Evolutionary conservation across 2,329 filamentous ascomycete genomes (phyloP).

Genomic region (Ophidiomyces ophidiicola): DNA sequence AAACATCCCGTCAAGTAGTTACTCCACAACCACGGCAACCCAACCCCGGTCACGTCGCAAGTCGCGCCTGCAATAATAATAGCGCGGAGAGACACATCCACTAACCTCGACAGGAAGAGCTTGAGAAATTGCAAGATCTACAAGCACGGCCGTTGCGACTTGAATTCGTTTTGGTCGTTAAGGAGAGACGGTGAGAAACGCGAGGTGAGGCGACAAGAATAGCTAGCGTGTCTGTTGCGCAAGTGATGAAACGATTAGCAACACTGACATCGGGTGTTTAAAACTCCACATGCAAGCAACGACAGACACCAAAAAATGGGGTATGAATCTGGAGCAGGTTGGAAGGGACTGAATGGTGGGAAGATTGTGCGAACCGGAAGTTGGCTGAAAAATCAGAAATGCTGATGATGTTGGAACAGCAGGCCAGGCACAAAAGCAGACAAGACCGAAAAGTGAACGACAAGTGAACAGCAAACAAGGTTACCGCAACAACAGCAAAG

Average conservation of each 20-base stretch:
- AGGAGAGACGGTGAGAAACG: constrained; percentile 26
- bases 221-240: constrained; percentile 14
- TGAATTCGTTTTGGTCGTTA: constrained; percentile 32
- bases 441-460: background rate
- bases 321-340: constrained; percentile 15
- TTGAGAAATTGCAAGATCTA: constrained; percentile 15
- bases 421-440: background rate
- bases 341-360: constrained; percentile 43
- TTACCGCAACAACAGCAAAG: background rate
- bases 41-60: constrained; percentile 14
- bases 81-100: background rate
- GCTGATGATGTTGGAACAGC: background rate
- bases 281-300: constrained; percentile 3
- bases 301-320: constrained; percentile 12
- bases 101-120: constrained; percentile 12
- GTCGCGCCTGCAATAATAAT: constrained; percentile 18
- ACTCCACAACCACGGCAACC: too few species aligned
- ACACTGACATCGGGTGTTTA: constrained; percentile 12
- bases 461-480: background rate
- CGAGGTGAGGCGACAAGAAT: constrained; percentile 18
- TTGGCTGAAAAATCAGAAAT: background rate
- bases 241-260: constrained; percentile 17
- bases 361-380: constrained; percentile 16
- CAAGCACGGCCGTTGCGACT: constrained; percentile 26
- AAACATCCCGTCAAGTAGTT: constrained; percentile 9